These are phyloP conservation scores for Penicillium sp. DNA, from an alignment of 2,329 filamentous ascomycete genomes.

Conservation along the genomic window DNA sequence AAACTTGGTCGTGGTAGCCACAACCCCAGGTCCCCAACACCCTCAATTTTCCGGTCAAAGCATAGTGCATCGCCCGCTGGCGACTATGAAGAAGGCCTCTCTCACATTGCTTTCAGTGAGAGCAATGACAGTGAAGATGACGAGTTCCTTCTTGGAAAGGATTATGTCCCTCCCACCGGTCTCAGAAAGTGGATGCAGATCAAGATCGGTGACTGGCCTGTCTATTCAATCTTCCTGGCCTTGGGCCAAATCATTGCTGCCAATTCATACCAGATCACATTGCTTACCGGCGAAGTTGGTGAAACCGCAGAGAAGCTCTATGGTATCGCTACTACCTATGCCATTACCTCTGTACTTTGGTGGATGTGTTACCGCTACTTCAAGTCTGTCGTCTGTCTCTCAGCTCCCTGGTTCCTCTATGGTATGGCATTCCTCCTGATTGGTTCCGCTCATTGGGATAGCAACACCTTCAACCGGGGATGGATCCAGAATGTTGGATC, in stretches of 20 bases:
- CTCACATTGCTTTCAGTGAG: conserved; percentile 34
- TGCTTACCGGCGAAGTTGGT: conserved; percentile 65
- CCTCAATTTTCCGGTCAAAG: conserved; percentile 34
- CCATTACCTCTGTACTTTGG: conserved; percentile 59
- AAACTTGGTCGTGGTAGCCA: conserved; percentile 51
- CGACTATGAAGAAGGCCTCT: conserved; percentile 36
- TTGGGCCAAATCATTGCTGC: conserved; percentile 63
- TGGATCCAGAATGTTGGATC: conserved; percentile 62
- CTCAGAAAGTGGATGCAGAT: conserved; percentile 55
- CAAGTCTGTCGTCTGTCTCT: conserved; percentile 57
- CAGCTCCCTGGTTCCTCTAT: conserved; percentile 62
- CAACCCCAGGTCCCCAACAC: conserved; percentile 35
- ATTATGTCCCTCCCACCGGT: conserved; percentile 58
- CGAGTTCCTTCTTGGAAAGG: conserved; percentile 57
- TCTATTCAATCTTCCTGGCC: conserved; percentile 62
- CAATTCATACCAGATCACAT: conserved; percentile 66
- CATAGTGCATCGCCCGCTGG: conserved; percentile 37
- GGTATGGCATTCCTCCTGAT: conserved; percentile 62
- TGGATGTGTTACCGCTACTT: conserved; percentile 63
- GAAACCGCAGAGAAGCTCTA: conserved; percentile 61
- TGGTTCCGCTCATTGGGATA: conserved; percentile 56
- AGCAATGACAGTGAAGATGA: conserved; percentile 42
- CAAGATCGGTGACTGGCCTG: conserved; percentile 61
- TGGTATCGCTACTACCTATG: conserved; percentile 59
- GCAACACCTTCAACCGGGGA: conserved; percentile 39